Base-by-base conservation (phyloP, 257 asterid species). In the Forsythia suspensa region DNA sequence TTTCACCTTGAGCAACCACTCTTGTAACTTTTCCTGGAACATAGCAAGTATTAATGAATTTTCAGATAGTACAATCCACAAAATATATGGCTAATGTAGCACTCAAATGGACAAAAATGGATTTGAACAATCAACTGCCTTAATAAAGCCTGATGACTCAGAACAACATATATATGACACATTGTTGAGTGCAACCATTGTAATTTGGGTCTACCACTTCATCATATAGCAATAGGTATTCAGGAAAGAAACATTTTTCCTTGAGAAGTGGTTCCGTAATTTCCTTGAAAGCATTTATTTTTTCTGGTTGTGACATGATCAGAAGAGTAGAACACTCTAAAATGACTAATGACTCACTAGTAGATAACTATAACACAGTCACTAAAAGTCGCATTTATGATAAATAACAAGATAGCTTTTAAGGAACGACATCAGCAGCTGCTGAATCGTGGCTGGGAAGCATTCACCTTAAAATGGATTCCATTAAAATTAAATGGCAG, bases 1-100 rank as follows among this genome's bases (percentile, higher is more conserved):
- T 86, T 89, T 90, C 81, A 83, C 83, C 87, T 74, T 90, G 79
- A 87, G 79, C 82, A 96, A 86, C 96, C 91, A 94, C 39, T 93
- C 97, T 71, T 94, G 96, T 77, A 96, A 83, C 83, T 91, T 96
- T 82, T 96, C 99, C 99, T 96, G 90, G 76, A 84, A 63, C 66
- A 59, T 73, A 79, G 42, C 44, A 72, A 73, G 77, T 75, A 77
- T 10, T 37, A 34, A 69, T 55, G 71, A 65, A 75, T 59, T 70
- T 29, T 36, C 20, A 34, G 39, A 39, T 39, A 36, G 43, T 20
- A 42, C 75, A 70, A 10, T 13, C 34, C 10, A 65, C 46, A 18
- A 72, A 57, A 71, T 24, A 40, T 74, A 69, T 12, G 38, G 61
- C n/a, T 61, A 73, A 43, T 29, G 67, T 42, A 70, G 75, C 80